phyloP scores from a whole-genome alignment of 2,329 filamentous ascomycete species.

The Capronia coronata region DNA sequence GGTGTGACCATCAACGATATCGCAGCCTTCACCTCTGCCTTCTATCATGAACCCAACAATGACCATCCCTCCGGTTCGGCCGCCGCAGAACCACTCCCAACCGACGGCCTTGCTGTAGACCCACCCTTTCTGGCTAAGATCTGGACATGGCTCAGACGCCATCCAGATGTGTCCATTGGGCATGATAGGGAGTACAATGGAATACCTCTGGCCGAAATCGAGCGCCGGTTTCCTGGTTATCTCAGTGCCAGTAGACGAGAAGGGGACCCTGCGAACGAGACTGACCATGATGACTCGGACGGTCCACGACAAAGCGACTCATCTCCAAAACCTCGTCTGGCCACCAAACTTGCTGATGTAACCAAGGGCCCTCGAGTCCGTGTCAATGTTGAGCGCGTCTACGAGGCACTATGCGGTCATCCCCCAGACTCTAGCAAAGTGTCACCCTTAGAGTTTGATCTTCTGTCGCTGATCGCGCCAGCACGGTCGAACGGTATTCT shows the following conservation, averaged over 20 bases:
- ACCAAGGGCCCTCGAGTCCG: slow-evolving; percentile 35
- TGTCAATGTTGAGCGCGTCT: slow-evolving; percentile 51
- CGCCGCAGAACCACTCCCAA: not conserved
- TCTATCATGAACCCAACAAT: slow-evolving; percentile 32
- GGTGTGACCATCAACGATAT: slow-evolving; percentile 30
- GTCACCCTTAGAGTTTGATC: slow-evolving; percentile 49
- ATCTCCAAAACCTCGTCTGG: not conserved
- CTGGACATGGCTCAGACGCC: slow-evolving; percentile 52
- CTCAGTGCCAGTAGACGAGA: slow-evolving; percentile 1
- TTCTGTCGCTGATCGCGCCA: slow-evolving; percentile 54
- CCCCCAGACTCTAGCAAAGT: slow-evolving; percentile 50
- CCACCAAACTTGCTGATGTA: not conserved
- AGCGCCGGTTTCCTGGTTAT: slow-evolving; percentile 28
- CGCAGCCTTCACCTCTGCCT: slow-evolving; percentile 33
- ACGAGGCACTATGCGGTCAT: slow-evolving; percentile 56
- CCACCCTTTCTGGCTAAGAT: slow-evolving; percentile 47
- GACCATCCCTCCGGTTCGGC: slow-evolving; percentile 6
- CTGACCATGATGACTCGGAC: not conserved
- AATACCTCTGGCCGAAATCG: slow-evolving; percentile 38
- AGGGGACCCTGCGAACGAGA: not conserved
- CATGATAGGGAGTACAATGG: slow-evolving; percentile 37
- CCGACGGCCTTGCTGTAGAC: slow-evolving; percentile 36
- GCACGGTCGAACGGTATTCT: slow-evolving; percentile 49
- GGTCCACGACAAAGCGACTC: not conserved
- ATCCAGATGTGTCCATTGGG: slow-evolving; percentile 51